Percentiles rank a stretch among this genome's conserved stretches.
Conservation (phyloP, 1,284 basidiomycete genomes). For the Heterobasidion annosum region DNA sequence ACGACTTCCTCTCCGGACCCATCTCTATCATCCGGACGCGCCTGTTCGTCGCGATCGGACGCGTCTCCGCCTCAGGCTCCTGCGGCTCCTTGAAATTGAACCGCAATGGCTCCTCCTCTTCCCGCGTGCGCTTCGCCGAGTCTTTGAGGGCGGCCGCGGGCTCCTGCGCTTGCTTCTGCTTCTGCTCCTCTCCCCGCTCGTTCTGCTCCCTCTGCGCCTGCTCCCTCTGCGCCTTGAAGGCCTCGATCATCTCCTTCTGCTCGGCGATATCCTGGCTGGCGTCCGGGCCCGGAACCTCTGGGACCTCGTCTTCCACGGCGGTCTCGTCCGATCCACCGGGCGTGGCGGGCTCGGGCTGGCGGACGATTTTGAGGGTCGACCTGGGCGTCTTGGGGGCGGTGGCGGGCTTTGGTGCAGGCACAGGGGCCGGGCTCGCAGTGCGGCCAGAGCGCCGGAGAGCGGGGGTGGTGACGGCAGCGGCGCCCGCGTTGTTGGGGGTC, state of each 20-base stretch:
- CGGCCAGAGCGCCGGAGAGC: conserved; percentile 39
- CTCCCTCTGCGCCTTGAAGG: conserved; percentile 40
- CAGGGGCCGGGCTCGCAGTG: conserved; percentile 22
- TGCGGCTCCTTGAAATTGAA: conserved; percentile 56
- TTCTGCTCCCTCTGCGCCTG: conserved; percentile 13
- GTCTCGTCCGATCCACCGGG: conserved; percentile 53
- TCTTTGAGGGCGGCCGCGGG: conserved; percentile 13
- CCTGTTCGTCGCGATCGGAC: conserved; percentile 56
- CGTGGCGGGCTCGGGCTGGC: conserved; percentile 26
- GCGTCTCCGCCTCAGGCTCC: conserved; percentile 39
- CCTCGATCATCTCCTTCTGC: conserved; percentile 60
- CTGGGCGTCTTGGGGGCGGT: conserved; percentile 24
- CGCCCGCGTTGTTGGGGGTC: conserved; percentile 15
- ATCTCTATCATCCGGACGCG: conserved; percentile 45
- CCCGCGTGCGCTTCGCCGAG: conserved; percentile 37
- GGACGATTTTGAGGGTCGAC: conserved; percentile 22
- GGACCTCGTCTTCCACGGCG: conserved; percentile 48
- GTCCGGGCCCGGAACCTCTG: conserved; percentile 49
- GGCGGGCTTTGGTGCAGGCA: conserved; percentile 17
- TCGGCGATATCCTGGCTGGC: conserved; percentile 62
- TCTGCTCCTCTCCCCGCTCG: neutral
- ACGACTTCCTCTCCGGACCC: conserved; percentile 51
- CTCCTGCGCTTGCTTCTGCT: conserved; percentile 18
- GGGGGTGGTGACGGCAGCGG: conserved; percentile 13
- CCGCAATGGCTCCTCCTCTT: conserved; percentile 39